A percentile compares a stretch with the other conserved stretches of the same genome.
phyloP scores from a whole-genome alignment of 2,329 filamentous ascomycete species.

The Nannizziopsis arthrosporioides region DNA sequence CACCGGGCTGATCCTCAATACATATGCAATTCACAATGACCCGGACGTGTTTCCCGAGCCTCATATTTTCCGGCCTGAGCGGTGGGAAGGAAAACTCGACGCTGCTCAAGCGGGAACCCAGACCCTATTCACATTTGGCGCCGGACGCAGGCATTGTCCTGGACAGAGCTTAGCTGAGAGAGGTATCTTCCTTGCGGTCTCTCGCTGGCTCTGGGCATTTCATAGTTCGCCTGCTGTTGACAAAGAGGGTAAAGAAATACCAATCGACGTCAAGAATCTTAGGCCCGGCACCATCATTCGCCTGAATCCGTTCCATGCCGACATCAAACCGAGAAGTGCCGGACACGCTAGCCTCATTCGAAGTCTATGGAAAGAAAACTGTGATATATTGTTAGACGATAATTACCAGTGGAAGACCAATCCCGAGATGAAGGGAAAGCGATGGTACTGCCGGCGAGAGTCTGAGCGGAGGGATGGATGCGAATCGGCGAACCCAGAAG shows the following conservation, averaged over 20 bases:
- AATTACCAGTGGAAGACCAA: conserved; percentile 5
- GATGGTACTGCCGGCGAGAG: no score
- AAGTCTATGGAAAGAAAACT: conserved; percentile 2
- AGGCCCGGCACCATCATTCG: not conserved
- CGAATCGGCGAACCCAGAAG: no score
- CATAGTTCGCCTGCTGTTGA: conserved; percentile 10
- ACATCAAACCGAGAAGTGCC: not conserved
- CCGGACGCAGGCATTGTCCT: conserved; percentile 19
- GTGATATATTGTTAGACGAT: conserved; percentile 3
- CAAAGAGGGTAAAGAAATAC: not conserved
- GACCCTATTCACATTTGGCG: conserved; percentile 33
- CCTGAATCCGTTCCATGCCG: conserved; percentile 1
- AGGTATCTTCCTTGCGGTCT: conserved; percentile 39
- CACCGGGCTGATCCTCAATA: conserved; percentile 34
- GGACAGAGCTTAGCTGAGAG: conserved; percentile 42
- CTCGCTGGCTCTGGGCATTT: conserved; percentile 43
- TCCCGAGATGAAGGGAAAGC: not conserved
- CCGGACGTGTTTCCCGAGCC: conserved; percentile 29
- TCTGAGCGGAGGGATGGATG: no score
- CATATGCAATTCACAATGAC: conserved; percentile 42
- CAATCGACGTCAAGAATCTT: not conserved
- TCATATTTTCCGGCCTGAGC: conserved; percentile 24
- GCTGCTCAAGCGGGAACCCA: conserved; percentile 26
- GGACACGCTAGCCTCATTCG: not conserved
- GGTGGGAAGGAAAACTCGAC: conserved; percentile 18